Evolutionary conservation across 2,329 filamentous ascomycete genomes (phyloP), one percentile per base, ranked within the genome.

Genomic region (Penicillium sp.): DNA sequence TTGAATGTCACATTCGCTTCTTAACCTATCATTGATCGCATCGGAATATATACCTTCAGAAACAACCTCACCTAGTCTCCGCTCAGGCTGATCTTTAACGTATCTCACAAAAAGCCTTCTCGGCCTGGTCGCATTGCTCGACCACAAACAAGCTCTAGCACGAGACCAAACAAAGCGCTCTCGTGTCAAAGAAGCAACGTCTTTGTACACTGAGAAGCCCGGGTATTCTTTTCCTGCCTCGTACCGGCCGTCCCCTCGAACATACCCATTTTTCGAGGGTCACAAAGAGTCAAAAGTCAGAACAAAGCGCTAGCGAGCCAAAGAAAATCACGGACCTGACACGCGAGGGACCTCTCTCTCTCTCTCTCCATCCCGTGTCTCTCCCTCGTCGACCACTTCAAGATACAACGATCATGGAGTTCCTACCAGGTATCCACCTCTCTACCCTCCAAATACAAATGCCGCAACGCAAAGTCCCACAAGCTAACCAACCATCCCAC

Each of bases 341-440:
- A 39, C 37, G 24, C 50, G 35, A 53, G 38, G 39, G 20, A 22
- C 6, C 11, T 14, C 13, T n/a, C 26, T 38, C 14, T 18, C 5
- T 18, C 18, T 31, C 10, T 26, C 20, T 42, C 14, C 14, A 10
- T 3, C 13, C 16, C 14, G 22, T 29, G 18, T 42, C 9, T 44
- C 16, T 34, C 32, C 18, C 29, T 39, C 6, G 42, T 52, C 42
- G 29, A 46, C 14, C 13, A 22, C 9, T 35, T 52, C 20, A 32
- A 39, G 14, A 26, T n/a, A 20, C 16, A 39, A 13, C 16, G 34
- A 45, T 9, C 39, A 65, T 65, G 63, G 63, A 65, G 24, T 51
- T 60, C 45, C 53, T 65, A 26, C 63, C 61, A 57, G 63, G 63
- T 65, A 57, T 2, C n/a, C 24, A 22, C 16, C 7, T 20, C 24